Conservation (phyloP, 352 stramenopile genomes). For the Globisporangium paddicum region DNA sequence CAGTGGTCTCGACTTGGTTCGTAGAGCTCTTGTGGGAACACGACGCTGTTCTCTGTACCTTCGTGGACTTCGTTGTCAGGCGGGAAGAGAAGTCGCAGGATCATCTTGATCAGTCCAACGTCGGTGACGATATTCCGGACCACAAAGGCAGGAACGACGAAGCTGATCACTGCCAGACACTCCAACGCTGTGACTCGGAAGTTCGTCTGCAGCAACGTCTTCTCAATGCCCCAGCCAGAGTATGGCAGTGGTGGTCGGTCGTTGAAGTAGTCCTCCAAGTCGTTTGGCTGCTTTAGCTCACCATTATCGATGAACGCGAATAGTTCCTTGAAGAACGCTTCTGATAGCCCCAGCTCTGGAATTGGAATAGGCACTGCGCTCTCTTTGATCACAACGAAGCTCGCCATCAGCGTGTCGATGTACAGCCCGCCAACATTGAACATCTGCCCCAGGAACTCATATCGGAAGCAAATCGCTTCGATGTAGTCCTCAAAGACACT, state of each 20-base stretch:
- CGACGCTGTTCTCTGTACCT: conserved; percentile 37
- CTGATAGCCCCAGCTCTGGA: conserved; percentile 48
- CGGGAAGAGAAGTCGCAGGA: conserved; percentile 68
- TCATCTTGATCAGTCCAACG: conserved; percentile 60
- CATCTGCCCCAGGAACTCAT: conserved; percentile 52
- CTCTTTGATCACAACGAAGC: conserved; percentile 61
- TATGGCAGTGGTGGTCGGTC: conserved; percentile 37
- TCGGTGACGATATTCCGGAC: conserved; percentile 54
- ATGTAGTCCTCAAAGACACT: conserved; percentile 36
- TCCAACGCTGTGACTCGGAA: conserved; percentile 61
- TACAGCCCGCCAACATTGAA: conserved; percentile 71
- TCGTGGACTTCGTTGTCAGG: conserved; percentile 76
- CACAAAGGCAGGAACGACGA: conserved; percentile 48
- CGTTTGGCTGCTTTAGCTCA: conserved; percentile 32
- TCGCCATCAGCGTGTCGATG: conserved; percentile 67
- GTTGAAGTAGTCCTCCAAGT: conserved; percentile 23
- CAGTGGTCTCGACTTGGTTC: conserved; percentile 56
- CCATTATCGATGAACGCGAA: conserved; percentile 79
- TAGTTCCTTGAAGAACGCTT: conserved; percentile 67
- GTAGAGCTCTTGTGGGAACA: conserved; percentile 58
- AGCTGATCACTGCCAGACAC: conserved; percentile 55
- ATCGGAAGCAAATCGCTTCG: conserved; percentile 62
- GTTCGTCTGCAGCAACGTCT: conserved; percentile 38
- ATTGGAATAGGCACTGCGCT: conserved; percentile 31
- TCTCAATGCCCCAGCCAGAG: conserved; percentile 51